Base-by-base conservation (phyloP, 257 asterid genomes). In the Solanum neorickii region DNA sequence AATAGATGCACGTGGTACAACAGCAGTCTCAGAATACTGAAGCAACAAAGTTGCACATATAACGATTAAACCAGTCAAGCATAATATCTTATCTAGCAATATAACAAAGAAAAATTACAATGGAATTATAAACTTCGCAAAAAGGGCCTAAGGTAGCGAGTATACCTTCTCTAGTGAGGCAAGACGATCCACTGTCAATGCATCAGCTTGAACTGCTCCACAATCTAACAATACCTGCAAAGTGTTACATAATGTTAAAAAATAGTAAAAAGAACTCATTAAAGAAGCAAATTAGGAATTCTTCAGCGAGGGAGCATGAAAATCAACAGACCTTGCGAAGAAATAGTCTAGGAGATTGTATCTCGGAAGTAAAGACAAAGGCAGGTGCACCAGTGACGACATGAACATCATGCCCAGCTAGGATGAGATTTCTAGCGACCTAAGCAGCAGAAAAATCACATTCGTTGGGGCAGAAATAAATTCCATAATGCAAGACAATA, bases 181-280 rank as follows among this genome's bases (percentile, higher is more conserved):
- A 86, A 97, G 98, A 59, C 98, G 98, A 88, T 97, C 99, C 89
- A 97, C 99, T 12, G 99, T 97, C 94, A 97, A 91, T 29, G 99
- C 99, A 92, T 97, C 99, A 47, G 99, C 97, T 91, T 97, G 99
- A 91, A 97, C 98, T 82, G 99, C 99, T 84, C 99, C 99, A 92
- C 99, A 97, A 88, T 97, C 99, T 84, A 97, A 90, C 75, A 97
- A 91, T 84, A 97, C 98, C 99, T 95, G 89, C 9, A 87, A 66
- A 70, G 20, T 47, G 29, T 49, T 29, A 11, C 5, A 18, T 31
- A 82, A 82, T 20, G 12, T 80, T 74, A 33, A 88, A 88, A 69
- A 66, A 25, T 10, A 66, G 10, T 29, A 10, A 39, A 78, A 44
- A 18, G 29, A 60, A 35, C 9, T 9, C 35, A 76, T 31, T 42